Base-by-base conservation (phyloP, 768 basidiomycete species). In the Tulasnella sp. region DNA sequence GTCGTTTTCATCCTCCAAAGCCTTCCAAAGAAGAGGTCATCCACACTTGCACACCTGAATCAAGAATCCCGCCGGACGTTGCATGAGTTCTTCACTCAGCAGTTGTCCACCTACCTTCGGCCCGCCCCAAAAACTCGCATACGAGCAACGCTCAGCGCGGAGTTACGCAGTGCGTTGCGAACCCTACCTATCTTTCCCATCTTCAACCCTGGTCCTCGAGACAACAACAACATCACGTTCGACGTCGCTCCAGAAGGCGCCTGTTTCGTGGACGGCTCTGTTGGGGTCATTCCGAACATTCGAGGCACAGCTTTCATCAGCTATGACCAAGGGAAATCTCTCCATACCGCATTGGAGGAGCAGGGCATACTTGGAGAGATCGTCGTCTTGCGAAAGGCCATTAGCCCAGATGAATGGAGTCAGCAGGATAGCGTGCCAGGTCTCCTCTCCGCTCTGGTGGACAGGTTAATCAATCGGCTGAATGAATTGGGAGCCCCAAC, bases 181-280 rank as follows among this genome's bases (percentile, higher is more conserved):
- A 34, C 14, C 11, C 71, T 72, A 38, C 71, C 71, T 19, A 45
- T 72, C 71, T 72, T 39, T 34, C 71, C 71, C 4, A 36, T 72
- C 25, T n/a, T 72, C 12, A 19, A 4, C 12, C 29, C 71, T 19
- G 71, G 71, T 19, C 71, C 8, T 7, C 36, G 38, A 54, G n/a
- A 7, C 19, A 4, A 36, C 6, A 7, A 45, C 11, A 45, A n/a
- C 17, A 22, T 29, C 39, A 45, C 40, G n/a, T 72, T 70, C 22
- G 68, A 25, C 11, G 68, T 40, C 19, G 8, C 25, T 19, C 17
- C n/a, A 8, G 68, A 70, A 8, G 31, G 34, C 9, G 19, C 68
- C 17, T 70, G 34, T 11, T 45, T 72, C 34, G 71, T 72, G 29
- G 71, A 72, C 34, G 40, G 42, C 40, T 19, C 39, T 4, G 36